A percentile compares a stretch with the other conserved stretches of the same genome.
These are phyloP conservation scores for Kluyveromyces aestuarii DNA, from an alignment of 805 yeast genomes.

Conservation along the genomic window DNA sequence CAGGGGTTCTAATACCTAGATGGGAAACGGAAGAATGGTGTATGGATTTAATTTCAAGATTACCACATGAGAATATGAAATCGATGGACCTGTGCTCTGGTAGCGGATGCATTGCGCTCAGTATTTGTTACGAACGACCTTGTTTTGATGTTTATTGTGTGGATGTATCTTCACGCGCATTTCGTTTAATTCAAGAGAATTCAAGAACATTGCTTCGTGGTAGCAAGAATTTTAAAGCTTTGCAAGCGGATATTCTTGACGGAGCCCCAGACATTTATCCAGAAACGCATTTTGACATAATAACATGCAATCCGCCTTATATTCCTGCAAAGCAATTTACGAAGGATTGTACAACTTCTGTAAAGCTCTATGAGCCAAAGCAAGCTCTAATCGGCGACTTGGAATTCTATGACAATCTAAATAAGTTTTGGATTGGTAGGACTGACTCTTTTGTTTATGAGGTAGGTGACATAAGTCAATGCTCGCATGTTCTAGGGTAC, in stretches of 20 bases:
- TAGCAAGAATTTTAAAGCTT: constrained; percentile 3
- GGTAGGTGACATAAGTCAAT: constrained; percentile 58
- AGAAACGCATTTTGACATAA: constrained; percentile 33
- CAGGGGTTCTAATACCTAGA: constrained; percentile 76
- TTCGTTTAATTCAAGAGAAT: constrained; percentile 43
- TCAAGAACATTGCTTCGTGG: constrained; percentile 7
- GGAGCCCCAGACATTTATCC: background rate
- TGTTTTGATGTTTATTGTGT: constrained; percentile 33
- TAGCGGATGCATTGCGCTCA: constrained; percentile 73
- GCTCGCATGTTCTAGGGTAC: constrained; percentile 28
- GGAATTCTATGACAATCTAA: constrained; percentile 58
- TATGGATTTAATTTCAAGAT: constrained; percentile 29
- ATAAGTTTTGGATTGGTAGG: constrained; percentile 35
- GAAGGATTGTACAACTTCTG: constrained; percentile 53
- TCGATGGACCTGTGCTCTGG: constrained; percentile 78
- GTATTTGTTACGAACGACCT: constrained; percentile 29
- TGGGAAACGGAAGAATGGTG: constrained; percentile 97
- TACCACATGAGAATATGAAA: constrained; percentile 3
- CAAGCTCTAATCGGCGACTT: constrained; percentile 71
- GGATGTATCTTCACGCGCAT: constrained; percentile 50
- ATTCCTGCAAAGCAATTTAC: constrained; percentile 30
- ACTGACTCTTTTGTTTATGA: constrained; percentile 63
- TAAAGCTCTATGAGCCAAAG: constrained; percentile 61
- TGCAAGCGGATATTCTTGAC: background rate
- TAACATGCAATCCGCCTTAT: constrained; percentile 91